These are phyloP conservation scores for Sclerotinia subarctica DNA, from an alignment of 2,329 filamentous ascomycete genomes.

Conservation along the genomic window DNA sequence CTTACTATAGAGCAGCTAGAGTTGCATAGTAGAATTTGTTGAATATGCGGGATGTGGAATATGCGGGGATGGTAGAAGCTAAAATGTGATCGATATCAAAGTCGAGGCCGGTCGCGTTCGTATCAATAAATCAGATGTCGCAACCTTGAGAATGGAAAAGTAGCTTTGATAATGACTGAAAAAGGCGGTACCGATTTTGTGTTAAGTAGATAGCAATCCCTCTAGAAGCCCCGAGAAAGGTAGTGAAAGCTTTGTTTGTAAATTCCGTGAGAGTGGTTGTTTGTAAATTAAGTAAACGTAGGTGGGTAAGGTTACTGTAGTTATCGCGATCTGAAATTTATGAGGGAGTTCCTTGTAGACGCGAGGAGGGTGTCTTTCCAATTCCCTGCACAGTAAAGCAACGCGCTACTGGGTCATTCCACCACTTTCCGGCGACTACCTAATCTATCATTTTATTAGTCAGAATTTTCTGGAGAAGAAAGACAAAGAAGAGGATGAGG, in stretches of 20 bases:
- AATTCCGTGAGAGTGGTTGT: background rate
- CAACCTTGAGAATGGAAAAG: background rate
- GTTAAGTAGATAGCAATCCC: background rate
- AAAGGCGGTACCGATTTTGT: background rate
- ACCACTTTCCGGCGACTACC: background rate
- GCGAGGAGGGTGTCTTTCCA: background rate
- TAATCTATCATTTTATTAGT: background rate
- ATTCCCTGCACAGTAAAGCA: background rate
- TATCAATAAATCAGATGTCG: background rate
- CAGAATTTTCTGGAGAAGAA: background rate
- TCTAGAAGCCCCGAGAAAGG: too few species aligned
- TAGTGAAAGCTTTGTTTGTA: background rate
- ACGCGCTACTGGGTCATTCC: constrained; percentile 15
- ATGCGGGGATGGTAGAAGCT: background rate
- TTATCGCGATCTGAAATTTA: background rate
- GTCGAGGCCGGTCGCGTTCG: background rate
- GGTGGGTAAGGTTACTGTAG: too few species aligned
- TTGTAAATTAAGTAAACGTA: too few species aligned
- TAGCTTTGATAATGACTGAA: background rate
- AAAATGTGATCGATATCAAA: background rate
- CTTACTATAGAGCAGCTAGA: background rate
- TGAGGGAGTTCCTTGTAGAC: background rate
- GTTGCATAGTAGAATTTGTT: background rate
- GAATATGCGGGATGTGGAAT: background rate
- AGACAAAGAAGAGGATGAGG: background rate